A percentile compares a stretch with the other conserved stretches of the same genome.
Evolutionary conservation across 352 stramenopile genomes (phyloP).

Genomic region (Pythium oligandrum): DNA sequence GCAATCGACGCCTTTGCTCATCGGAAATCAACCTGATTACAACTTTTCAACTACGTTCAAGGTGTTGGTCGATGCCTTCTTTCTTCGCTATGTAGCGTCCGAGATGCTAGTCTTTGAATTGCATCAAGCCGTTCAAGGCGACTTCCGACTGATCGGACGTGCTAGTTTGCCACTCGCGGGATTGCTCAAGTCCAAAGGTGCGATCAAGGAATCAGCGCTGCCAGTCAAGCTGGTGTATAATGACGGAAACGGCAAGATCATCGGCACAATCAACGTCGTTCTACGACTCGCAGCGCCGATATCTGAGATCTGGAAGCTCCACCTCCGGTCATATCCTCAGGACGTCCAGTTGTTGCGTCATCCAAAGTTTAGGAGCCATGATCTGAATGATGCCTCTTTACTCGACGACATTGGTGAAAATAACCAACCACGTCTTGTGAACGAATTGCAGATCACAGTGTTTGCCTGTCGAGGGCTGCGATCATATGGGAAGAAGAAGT

Average conservation of each 20-base stretch:
- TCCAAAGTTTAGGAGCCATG: neutral
- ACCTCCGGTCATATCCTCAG: conserved; percentile 85
- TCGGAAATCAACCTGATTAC: conserved; percentile 79
- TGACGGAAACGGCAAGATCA: conserved; percentile 22
- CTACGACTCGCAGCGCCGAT: conserved; percentile 86
- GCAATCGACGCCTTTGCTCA: conserved; percentile 85
- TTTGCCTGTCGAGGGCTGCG: conserved; percentile 57
- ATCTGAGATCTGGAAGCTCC: conserved; percentile 88
- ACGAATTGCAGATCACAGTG: conserved; percentile 67
- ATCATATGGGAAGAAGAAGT: conserved; percentile 38
- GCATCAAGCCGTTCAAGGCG: conserved; percentile 80
- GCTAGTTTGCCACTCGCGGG: conserved; percentile 55
- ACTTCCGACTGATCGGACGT: conserved; percentile 85
- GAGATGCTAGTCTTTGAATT: conserved; percentile 86
- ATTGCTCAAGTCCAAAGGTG: conserved; percentile 72
- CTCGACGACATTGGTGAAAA: conserved; percentile 21
- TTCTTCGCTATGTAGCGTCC: conserved; percentile 87
- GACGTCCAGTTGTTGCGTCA: conserved; percentile 58
- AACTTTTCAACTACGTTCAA: conserved; percentile 92
- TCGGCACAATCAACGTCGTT: conserved; percentile 78
- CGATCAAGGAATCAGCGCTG: conserved; percentile 58
- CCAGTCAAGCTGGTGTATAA: conserved; percentile 33
- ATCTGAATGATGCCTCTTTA: conserved; percentile 13
- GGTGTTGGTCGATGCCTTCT: conserved; percentile 91
- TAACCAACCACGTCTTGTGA: conserved; percentile 21